phyloP scores from a whole-genome alignment of 441 rosid species.

The Syzygium malaccense region DNA sequence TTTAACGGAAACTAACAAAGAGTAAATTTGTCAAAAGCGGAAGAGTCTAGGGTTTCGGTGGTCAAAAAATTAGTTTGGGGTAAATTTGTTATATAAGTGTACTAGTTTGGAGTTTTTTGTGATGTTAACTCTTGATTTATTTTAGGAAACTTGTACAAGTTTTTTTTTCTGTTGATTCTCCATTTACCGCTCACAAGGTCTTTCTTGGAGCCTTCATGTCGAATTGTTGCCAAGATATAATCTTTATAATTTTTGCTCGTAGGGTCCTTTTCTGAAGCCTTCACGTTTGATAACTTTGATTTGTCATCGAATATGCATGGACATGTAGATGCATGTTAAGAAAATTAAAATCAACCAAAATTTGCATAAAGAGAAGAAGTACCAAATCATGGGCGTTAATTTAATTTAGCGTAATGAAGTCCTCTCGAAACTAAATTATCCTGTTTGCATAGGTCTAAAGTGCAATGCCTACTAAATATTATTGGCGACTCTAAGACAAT shows the following conservation, averaged over 20 bases:
- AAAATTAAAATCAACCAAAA: neutral
- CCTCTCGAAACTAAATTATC: neutral
- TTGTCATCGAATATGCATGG: neutral
- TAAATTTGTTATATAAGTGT: too few species aligned
- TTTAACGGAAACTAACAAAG: too few species aligned
- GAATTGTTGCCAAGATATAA: neutral
- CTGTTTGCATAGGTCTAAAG: too few species aligned
- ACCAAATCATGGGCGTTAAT: neutral
- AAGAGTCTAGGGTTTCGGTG: too few species aligned
- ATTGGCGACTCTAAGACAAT: neutral
- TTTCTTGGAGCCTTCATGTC: neutral
- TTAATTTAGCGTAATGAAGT: neutral
- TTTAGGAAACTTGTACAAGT: neutral
- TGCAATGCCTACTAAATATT: too few species aligned
- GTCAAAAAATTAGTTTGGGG: too few species aligned
- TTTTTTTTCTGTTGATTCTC: neutral
- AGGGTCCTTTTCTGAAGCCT: too few species aligned
- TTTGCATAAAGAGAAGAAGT: neutral
- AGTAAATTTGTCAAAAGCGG: too few species aligned
- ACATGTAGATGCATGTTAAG: neutral
- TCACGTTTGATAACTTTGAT: too few species aligned
- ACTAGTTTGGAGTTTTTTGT: too few species aligned
- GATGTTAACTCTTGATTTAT: neutral
- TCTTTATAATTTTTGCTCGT: too few species aligned
- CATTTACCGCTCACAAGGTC: neutral